Evolutionary conservation across 2,329 filamentous ascomycete genomes (phyloP).

Genomic region (Cryphonectria radicalis): DNA sequence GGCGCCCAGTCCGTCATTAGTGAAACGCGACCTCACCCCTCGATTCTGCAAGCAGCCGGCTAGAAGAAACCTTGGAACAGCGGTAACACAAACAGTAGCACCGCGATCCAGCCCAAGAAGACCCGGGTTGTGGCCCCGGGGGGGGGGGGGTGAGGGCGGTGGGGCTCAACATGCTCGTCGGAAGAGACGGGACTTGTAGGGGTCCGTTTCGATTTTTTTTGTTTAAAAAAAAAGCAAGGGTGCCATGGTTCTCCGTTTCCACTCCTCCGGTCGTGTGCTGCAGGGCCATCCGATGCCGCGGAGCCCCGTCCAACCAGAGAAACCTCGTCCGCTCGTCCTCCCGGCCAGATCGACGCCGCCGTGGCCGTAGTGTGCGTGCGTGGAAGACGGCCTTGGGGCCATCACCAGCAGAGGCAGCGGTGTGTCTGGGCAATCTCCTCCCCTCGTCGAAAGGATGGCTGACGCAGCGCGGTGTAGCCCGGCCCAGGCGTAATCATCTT

Average conservation of each 20-base stretch:
- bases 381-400: background rate
- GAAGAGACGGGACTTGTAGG: constrained; percentile 3
- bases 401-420: background rate
- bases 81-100: too few species aligned
- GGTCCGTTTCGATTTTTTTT: too few species aligned
- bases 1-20: too few species aligned
- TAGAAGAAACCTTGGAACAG: too few species aligned
- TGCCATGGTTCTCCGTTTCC: constrained; percentile 6
- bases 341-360: background rate
- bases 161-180: constrained; percentile 29
- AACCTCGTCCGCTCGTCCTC: background rate
- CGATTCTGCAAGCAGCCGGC: too few species aligned
- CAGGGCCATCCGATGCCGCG: constrained; percentile 56
- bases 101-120: constrained; percentile 27
- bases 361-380: background rate
- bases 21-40: too few species aligned
- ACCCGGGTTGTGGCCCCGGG: too few species aligned
- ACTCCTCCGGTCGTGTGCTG: constrained; percentile 38
- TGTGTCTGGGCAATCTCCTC: background rate
- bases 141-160: too few species aligned
- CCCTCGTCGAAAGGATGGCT: background rate
- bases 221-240: too few species aligned
- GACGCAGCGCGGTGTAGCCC: background rate
- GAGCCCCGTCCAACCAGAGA: constrained; percentile 43
- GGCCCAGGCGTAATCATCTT: too few species aligned